Base-by-base conservation (phyloP, 306 rosid genomes). In the Abrus pulchellus region DNA sequence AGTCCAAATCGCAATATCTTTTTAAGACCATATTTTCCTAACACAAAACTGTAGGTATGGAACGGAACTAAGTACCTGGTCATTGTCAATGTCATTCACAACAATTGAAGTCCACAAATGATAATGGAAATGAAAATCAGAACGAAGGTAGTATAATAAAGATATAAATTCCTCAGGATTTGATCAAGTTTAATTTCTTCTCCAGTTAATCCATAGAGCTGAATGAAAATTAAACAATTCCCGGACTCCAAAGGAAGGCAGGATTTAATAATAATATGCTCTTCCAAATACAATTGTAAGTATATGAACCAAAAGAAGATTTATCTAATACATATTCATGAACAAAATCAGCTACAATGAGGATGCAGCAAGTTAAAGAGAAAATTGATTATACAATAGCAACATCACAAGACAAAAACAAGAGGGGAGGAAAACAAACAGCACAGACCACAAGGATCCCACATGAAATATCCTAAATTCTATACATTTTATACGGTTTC, bases 371-470 rank as follows among this genome's bases (percentile, higher is more conserved):
- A 75, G 71, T 62, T 68, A 65, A 61, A 72, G 50, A 52, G 85
- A 72, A 54, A 50, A 84, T 86, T 55, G 85, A 87, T 86, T 83
- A 79, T 59, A 89, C 87, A 87, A 83, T 11, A 86, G 79, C 84
- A 84, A 75, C 77, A 82, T 79, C 84, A 76, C 43, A 60, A 67
- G 64, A 30, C 63, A 64, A 36, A 63, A 55, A 67, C 60, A 57
- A 60, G 13, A 14, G 64, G 33, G 28, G 77, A 43, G 61, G 36
- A 52, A 82, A 79, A 28, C 44, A 13, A 75, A 74, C 82, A 77
- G 68, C 54, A 84, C 4, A 72, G 76, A 90, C 82, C 76, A n/a
- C 78, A 55, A 29, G 61, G 78, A 76, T 82, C 89, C 89, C 60
- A 60, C 43, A 53, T 78, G 83, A 72, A 75, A 77, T 52, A 83